Conservation (phyloP, 2,329 filamentous ascomycete genomes). For the Alternaria sp. region DNA sequence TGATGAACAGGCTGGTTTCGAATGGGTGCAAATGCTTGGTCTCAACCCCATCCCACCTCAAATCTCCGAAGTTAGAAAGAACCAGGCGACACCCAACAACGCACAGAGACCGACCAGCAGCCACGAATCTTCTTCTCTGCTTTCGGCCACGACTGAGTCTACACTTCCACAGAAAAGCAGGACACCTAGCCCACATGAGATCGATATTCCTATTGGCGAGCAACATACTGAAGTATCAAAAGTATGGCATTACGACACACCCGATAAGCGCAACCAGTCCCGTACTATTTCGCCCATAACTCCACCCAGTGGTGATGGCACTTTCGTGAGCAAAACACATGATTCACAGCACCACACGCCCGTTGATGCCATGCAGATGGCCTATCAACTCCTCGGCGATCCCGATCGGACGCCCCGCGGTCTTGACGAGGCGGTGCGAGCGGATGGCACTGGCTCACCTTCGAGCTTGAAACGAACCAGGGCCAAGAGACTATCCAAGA, state of each 20-base stretch:
- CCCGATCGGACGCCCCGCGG: conserved; percentile 47
- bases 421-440: conserved; percentile 49
- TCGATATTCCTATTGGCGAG: conserved; percentile 70
- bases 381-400: conserved; percentile 28
- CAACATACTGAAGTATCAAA: conserved; percentile 58
- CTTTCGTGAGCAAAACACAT: conserved; percentile 35
- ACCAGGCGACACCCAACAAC: conserved; percentile 62
- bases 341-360: conserved; percentile 27
- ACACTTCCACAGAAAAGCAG: conserved; percentile 51
- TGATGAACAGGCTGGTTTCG: conserved; percentile 76
- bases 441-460: conserved; percentile 45
- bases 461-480: conserved; percentile 49
- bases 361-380: conserved; percentile 25
- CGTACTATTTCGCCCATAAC: conserved; percentile 48
- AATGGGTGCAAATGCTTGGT: conserved; percentile 91
- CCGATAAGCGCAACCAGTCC: conserved; percentile 41
- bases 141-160: conserved; percentile 45
- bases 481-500: conserved; percentile 51
- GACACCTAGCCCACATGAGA: conserved; percentile 61
- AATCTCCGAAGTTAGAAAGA: conserved; percentile 58
- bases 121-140: conserved; percentile 64
- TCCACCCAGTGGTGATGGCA: conserved; percentile 51
- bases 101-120: conserved; percentile 55
- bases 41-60: conserved; percentile 68
- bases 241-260: conserved; percentile 54